Conservation (phyloP, 1,284 basidiomycete genomes). For the Schizopora paradoxa region DNA sequence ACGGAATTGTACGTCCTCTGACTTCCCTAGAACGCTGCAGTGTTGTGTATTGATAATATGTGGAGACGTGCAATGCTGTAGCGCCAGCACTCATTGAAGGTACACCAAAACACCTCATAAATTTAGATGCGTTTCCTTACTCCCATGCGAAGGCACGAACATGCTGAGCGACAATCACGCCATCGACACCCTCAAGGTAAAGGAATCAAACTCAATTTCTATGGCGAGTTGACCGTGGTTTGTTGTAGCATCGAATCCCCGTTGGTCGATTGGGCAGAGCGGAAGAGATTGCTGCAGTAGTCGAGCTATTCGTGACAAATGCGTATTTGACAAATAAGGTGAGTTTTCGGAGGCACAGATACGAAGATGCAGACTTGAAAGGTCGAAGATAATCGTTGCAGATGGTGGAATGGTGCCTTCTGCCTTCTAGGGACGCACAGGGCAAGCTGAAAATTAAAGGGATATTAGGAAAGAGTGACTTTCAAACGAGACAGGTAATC, state of each 20-base stretch:
- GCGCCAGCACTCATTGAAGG: constrained; percentile 47
- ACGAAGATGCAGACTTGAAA: not conserved
- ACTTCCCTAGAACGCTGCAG: not conserved
- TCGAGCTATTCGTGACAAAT: constrained; percentile 44
- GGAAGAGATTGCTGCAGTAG: constrained; percentile 45
- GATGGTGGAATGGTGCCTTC: constrained; percentile 18
- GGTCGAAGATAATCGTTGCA: constrained; percentile 16
- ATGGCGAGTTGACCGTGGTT: no score
- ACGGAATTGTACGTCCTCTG: constrained; percentile 39
- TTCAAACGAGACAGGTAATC: no score
- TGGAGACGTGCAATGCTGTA: constrained; percentile 47
- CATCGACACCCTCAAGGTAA: constrained; percentile 30
- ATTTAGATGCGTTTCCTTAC: constrained; percentile 1
- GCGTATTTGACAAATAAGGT: constrained; percentile 55
- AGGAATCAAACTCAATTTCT: constrained; percentile 5
- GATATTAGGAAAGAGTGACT: no score
- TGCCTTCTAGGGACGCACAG: no score
- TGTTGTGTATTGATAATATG: not conserved
- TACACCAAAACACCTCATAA: constrained; percentile 22
- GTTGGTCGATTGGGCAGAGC: constrained; percentile 46
- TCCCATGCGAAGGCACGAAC: constrained; percentile 32
- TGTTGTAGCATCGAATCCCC: constrained; percentile 40
- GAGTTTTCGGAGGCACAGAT: constrained; percentile 10
- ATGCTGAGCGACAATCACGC: constrained; percentile 44
- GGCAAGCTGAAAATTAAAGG: no score